phyloP scores from a whole-genome alignment of 257 asterid species.

The Primulina tabacum region DNA sequence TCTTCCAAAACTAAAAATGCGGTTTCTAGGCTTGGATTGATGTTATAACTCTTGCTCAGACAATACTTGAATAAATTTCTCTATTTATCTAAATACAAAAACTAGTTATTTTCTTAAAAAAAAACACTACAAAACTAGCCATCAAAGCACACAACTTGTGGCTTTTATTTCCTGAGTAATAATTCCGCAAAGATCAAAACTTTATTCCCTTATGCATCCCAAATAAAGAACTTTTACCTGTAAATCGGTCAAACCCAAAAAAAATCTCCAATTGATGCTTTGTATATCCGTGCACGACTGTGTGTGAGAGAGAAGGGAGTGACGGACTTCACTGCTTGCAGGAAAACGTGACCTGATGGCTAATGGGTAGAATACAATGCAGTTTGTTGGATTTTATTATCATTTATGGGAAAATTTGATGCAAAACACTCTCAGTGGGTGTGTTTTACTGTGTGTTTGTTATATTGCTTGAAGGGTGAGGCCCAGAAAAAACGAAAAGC shows the following conservation, averaged over 20 bases:
- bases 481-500: slow-evolving; percentile 24
- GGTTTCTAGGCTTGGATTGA: background rate
- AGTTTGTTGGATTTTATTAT: slow-evolving; percentile 28
- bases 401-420: slow-evolving; percentile 20
- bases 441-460: slow-evolving; percentile 5
- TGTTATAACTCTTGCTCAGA: background rate
- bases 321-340: slow-evolving; percentile 4
- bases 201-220: background rate
- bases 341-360: slow-evolving; percentile 4
- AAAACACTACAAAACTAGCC: no score
- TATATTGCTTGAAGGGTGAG: slow-evolving; percentile 34
- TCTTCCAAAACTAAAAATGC: background rate
- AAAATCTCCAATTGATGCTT: slow-evolving; percentile 2
- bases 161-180: background rate
- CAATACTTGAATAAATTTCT: background rate
- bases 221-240: slow-evolving; percentile 27
- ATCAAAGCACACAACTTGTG: background rate
- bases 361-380: slow-evolving; percentile 5
- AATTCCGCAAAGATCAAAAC: slow-evolving; percentile 14
- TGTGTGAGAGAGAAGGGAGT: slow-evolving; percentile 26
- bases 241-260: slow-evolving; percentile 29
- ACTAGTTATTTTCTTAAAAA: no score
- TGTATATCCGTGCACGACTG: slow-evolving; percentile 6
- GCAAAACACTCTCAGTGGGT: slow-evolving; percentile 20
- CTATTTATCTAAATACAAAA: background rate